Base-by-base conservation (phyloP, 108 stramenopile species). In the Stephanodiscus triporus region DNA sequence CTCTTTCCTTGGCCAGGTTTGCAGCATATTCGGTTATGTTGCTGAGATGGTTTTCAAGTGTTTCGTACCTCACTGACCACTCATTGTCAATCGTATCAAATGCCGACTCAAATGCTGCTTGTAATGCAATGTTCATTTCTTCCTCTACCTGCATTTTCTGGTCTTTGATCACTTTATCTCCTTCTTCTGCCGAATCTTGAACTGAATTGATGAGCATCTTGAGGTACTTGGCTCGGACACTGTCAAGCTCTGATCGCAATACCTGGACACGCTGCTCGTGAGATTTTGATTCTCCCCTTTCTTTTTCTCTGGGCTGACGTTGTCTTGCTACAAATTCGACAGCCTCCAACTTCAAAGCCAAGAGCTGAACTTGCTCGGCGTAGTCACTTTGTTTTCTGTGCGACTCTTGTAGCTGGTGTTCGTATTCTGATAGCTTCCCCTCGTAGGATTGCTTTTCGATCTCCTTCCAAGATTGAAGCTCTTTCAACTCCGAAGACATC, bases 61-160 rank as follows among this genome's bases (percentile, higher is more conserved):
- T 45, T 50, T 73, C 61, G 67, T 65, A 70, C 20, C 62, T 70
- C 63, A 50, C 63, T 51, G 68, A 51, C 79, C 79, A 80, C 50
- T 66, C 79, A 19, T 74, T 42, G 24, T 70, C 73, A 6, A 73
- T 22, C 10, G 68, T 56, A 13, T 74, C 68, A 14, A 80, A 49
- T 50, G 72, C 60, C 65, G 56, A 34, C 37, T 73, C 65, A 40
- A 80, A 19, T 59, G 68, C 68, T 55, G 57, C 58, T 74, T 74
- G 79, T 47, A 80, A 69, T 16, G 79, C 68, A n/a, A 59, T 10
- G 53, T 74, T 68, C 79, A 74, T 80, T 72, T 80, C 72, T 29
- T 49, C 62, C 55, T 70, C 73, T 27, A 73, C n/a, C 37, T 67
- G 57, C 17, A 62, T 48, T 65, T 66, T 70, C 32, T 71, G 45